Evolutionary conservation across 2,329 filamentous ascomycete species (phyloP), one percentile per base, ranked within the genome.

Genomic region (Diaporthe nobilis): DNA sequence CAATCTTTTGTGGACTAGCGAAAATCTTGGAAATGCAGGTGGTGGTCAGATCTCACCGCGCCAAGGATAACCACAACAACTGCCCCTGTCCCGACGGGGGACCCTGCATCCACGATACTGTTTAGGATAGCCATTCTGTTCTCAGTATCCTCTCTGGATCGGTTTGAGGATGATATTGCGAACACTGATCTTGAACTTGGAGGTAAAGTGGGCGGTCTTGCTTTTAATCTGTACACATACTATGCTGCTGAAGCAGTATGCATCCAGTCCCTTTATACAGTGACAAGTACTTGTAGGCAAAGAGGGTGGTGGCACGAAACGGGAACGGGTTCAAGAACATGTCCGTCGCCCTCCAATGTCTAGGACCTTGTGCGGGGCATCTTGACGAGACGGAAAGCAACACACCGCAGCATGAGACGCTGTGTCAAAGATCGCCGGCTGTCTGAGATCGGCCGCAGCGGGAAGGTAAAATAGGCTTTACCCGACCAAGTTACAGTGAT

Each of bases 41-140:
- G 65, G 47, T 44, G 61, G 65, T 70, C 49, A 55, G 8, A 42
- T 70, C 65, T 70, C 31, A 70, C 65, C 34, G 65, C 65, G 47
- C 65, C 65, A 42, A 70, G 47, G 65, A 70, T 28, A n/a, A 70
- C 65, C 4, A 20, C 65, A 25, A 53, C 65, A 31, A 42, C n/a
- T 55, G 65, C 17, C 47, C 9, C 37, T 17, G 65, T n/a, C 42
- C 65, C 47, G 42, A 42, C 34, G n/a, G n/a, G 6, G 34, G 34
- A 1, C 34, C 65, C 65, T 42, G 34, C 65, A 22, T 55, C 65
- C 9, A 55, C 15, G 49, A 70, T 42, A 20, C 13, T 55, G n/a
- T 42, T 55, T 13, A 70, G 15, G 4, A 70, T 15, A 22, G 65
- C 65, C 65, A 70, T 70, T 2, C 15, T 28, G 25, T n/a, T 42